These are phyloP conservation scores for Diaporthe velutina DNA, from an alignment of 2,329 filamentous ascomycete genomes.

Conservation along the genomic window DNA sequence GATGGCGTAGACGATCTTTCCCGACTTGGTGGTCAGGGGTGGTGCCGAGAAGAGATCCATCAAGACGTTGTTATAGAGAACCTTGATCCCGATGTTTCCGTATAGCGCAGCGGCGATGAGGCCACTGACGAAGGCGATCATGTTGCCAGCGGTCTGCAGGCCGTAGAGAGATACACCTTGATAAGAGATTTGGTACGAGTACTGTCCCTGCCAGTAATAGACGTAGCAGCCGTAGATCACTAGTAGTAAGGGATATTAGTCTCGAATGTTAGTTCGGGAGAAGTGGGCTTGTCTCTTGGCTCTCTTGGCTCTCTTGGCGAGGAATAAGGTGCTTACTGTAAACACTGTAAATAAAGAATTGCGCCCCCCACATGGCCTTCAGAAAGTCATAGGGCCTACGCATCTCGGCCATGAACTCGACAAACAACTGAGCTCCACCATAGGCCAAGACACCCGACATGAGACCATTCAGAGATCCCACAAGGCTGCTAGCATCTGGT, in stretches of 20 bases:
- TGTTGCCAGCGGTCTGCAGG: slow-evolving; percentile 61
- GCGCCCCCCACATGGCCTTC: slow-evolving; percentile 55
- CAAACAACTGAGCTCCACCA: slow-evolving; percentile 69
- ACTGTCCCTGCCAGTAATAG: slow-evolving; percentile 63
- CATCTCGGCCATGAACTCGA: slow-evolving; percentile 68
- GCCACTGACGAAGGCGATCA: slow-evolving; percentile 55
- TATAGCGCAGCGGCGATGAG: slow-evolving; percentile 63
- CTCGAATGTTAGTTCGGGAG: not conserved
- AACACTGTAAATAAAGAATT: slow-evolving; percentile 55
- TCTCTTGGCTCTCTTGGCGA: not conserved
- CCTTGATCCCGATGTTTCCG: slow-evolving; percentile 67
- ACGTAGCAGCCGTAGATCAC: slow-evolving; percentile 58
- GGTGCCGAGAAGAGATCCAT: slow-evolving; percentile 64
- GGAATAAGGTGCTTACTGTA: slow-evolving; percentile 45
- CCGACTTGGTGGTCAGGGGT: slow-evolving; percentile 58
- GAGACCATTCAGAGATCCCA: slow-evolving; percentile 62
- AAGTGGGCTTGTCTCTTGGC: not conserved
- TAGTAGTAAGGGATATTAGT: slow-evolving; percentile 48
- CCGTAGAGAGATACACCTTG: slow-evolving; percentile 57
- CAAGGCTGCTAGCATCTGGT: slow-evolving; percentile 57
- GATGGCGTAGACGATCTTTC: slow-evolving; percentile 63
- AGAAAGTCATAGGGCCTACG: slow-evolving; percentile 57
- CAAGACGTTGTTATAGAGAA: slow-evolving; percentile 64
- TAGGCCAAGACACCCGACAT: slow-evolving; percentile 65
- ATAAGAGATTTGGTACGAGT: slow-evolving; percentile 57